A percentile compares a stretch with the other conserved stretches of the same genome.
Evolutionary conservation across 768 basidiomycete genomes (phyloP).

Genomic region (Suillus cothurnatus): DNA sequence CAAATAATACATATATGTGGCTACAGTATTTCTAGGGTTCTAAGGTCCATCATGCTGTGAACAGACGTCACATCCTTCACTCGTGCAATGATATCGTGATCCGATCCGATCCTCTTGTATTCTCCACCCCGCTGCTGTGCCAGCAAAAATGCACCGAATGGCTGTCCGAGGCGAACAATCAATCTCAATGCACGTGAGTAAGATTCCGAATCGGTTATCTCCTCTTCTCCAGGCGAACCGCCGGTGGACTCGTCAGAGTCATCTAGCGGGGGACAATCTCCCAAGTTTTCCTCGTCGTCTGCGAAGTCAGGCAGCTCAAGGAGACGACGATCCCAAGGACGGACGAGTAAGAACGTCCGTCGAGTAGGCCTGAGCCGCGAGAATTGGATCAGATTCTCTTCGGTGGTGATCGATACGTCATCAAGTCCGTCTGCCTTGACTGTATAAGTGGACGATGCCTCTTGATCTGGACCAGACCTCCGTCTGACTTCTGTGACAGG

Average conservation of each 20-base stretch:
- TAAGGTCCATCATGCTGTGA: background rate
- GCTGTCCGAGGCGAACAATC: background rate
- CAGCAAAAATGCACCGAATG: background rate
- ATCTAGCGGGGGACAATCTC: background rate
- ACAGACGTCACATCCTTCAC: background rate
- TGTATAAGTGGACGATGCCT: background rate
- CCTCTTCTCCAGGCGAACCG: background rate
- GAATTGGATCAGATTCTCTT: background rate
- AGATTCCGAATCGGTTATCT: background rate
- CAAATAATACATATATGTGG: background rate
- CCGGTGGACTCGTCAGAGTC: too few relatives aligned
- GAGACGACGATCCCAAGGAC: background rate
- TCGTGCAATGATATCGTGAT: background rate
- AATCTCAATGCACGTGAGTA: background rate
- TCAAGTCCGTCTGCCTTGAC: background rate
- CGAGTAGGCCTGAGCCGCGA: background rate
- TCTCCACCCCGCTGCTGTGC: background rate
- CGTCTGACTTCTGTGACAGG: background rate
- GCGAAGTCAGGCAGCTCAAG: background rate
- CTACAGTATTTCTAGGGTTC: background rate
- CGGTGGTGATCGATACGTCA: background rate
- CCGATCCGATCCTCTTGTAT: background rate
- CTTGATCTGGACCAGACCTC: background rate
- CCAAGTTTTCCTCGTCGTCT: background rate
- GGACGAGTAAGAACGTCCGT: background rate